A percentile compares a stretch with the other conserved stretches of the same genome.
These are phyloP conservation scores for Allium sativum DNA, from an alignment of 106 monocot species.

Conservation along the genomic window DNA sequence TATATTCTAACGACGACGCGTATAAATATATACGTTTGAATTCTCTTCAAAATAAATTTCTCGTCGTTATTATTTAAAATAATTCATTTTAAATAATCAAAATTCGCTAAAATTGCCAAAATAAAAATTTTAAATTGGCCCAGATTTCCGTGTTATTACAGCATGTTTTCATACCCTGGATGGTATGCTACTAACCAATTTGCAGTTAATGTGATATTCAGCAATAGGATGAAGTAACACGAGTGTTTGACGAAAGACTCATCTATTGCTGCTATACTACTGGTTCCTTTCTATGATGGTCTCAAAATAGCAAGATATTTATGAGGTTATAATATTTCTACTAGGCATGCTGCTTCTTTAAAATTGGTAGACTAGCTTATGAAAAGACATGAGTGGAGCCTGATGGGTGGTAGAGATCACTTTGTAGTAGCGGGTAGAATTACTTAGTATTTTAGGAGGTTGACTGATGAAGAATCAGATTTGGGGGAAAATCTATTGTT, in stretches of 20 bases:
- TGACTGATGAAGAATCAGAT: conserved; percentile 31
- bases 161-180: conserved; percentile 65
- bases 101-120: too few relatives aligned
- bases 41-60: too few relatives aligned
- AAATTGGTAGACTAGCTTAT: conserved; percentile 68
- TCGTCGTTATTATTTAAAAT: too few relatives aligned
- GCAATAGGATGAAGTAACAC: conserved; percentile 84
- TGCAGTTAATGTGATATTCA: conserved; percentile 77
- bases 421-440: conserved; percentile 75
- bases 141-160: too few relatives aligned
- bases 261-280: conserved; percentile 62
- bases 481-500: conserved; percentile 77
- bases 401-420: conserved; percentile 74
- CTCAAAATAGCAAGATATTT: conserved; percentile 73
- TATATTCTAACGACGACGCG: too few relatives aligned
- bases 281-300: conserved; percentile 84
- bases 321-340: conserved; percentile 50
- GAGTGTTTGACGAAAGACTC: conserved; percentile 79
- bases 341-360: conserved; percentile 55
- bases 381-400: conserved; percentile 64
- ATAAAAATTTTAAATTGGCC: too few relatives aligned
- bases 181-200: conserved; percentile 91
- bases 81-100: too few relatives aligned
- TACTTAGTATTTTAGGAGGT: conserved; percentile 66
- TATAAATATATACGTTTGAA: too few relatives aligned